These are phyloP conservation scores for Claviceps paspali DNA, from an alignment of 2,329 filamentous ascomycete genomes.

Conservation along the genomic window DNA sequence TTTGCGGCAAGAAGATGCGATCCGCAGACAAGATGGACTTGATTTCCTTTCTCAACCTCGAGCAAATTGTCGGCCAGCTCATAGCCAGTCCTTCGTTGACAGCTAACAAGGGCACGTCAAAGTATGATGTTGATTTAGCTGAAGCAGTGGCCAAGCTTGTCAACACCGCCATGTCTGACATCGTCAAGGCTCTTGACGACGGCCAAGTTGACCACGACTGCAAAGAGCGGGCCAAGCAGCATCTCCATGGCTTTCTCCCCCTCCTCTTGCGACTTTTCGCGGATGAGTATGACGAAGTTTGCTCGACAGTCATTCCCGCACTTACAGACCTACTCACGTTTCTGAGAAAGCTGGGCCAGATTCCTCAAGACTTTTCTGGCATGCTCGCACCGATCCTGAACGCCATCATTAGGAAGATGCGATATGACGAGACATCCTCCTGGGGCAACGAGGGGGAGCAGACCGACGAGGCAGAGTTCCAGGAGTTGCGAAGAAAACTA, in stretches of 20 bases:
- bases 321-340: conserved; percentile 86
- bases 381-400: conserved; percentile 83
- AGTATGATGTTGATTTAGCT: conserved; percentile 89
- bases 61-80: conserved; percentile 72
- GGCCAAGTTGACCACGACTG: conserved; percentile 43
- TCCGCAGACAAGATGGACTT: conserved; percentile 84
- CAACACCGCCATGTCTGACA: conserved; percentile 75
- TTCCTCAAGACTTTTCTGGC: conserved; percentile 60
- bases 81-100: conserved; percentile 67
- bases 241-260: conserved; percentile 71
- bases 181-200: conserved; percentile 74
- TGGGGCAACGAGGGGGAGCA: conserved; percentile 93
- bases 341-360: conserved; percentile 61
- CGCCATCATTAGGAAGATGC: conserved; percentile 89
- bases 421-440: conserved; percentile 84
- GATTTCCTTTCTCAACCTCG: conserved; percentile 79
- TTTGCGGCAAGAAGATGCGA: conserved; percentile 96
- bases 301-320: conserved; percentile 85
- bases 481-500: conserved; percentile 79
- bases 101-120: conserved; percentile 63
- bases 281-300: conserved; percentile 96
- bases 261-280: conserved; percentile 87
- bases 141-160: conserved; percentile 92
- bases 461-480: conserved; percentile 93
- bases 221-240: conserved; percentile 60